Conservation (phyloP, 2,329 filamentous ascomycete genomes). For the Amauroascus niger region DNA sequence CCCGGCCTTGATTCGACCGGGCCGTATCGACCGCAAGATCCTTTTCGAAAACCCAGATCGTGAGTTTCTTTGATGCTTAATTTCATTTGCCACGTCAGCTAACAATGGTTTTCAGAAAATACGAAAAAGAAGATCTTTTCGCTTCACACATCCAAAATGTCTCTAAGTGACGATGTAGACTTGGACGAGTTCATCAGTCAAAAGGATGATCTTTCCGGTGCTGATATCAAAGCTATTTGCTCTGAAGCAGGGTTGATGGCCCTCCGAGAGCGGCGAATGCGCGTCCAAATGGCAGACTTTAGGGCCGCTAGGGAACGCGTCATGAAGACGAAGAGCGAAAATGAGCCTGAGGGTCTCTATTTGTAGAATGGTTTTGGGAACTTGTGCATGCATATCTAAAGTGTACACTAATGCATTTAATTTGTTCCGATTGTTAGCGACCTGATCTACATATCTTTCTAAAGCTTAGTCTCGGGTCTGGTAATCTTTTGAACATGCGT, state of each 20-base stretch:
- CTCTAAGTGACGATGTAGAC: constrained; percentile 88
- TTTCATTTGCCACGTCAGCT: neutral
- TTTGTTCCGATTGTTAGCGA: constrained; percentile 1
- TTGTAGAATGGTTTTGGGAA: constrained; percentile 54
- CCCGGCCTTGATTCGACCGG: constrained; percentile 88
- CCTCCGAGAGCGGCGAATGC: constrained; percentile 87
- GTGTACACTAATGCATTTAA: constrained; percentile 10
- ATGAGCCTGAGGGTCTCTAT: constrained; percentile 95
- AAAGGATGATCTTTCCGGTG: constrained; percentile 94
- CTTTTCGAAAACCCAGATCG: constrained; percentile 63
- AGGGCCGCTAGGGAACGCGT: constrained; percentile 84
- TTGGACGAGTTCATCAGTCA: constrained; percentile 97
- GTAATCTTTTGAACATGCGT: no score
- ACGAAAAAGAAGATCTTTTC: constrained; percentile 98
- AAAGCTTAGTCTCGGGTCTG: no score
- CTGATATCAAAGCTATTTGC: constrained; percentile 98
- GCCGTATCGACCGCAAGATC: constrained; percentile 98
- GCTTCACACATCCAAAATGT: constrained; percentile 98
- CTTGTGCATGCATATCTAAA: neutral
- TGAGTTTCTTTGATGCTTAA: constrained; percentile 31
- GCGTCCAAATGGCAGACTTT: constrained; percentile 98
- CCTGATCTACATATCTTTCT: constrained; percentile 2
- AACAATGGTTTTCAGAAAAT: constrained; percentile 47
- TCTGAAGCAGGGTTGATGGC: constrained; percentile 94
- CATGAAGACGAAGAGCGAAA: constrained; percentile 96